Evolutionary conservation across 495 filamentous ascomycete species (phyloP), one percentile per base, ranked within the genome.

Genomic region (Achaetomiella virescens): DNA sequence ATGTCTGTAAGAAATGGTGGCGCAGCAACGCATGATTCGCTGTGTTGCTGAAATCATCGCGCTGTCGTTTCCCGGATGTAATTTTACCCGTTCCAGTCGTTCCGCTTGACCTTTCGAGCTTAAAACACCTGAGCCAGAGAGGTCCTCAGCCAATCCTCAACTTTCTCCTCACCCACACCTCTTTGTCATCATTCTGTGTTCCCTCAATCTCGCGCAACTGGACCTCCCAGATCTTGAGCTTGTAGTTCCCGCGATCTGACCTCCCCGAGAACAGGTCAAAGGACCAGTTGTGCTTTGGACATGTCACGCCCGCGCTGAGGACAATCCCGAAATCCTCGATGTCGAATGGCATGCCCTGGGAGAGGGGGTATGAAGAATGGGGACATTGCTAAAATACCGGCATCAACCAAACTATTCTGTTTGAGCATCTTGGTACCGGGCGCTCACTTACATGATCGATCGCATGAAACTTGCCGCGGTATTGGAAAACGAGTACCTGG

Each of bases 251-350:
- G 1, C 79, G 75, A 53, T 84, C 81, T 5, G 71, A 71, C 54
- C 67, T 66, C 3, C 81, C 81, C 0, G 81, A 75, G 52, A 78
- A 77, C 22, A 84, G 58, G 61, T 84, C 81, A 64, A 84, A 84
- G 0, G 80, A 81, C 81, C 81, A 84, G 36, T 69, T 74, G 57
- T 84, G 81, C 59, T 84, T 83, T 1, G 81, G 80, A 60, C 81
- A 84, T 7, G 76, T 79, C 15, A 84, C 66, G 0, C 81, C 81
- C 2, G 76, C 69, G 54, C 74, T 77, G 44, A 77, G 54, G 12
- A 67, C 66, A 24, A 77, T 60, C 11, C 81, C 81, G 54, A 84
- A 84, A 59, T 84, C 81, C 55, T 84, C 82, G 57, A 84, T 84
- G 33, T 84, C 82, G 53, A 84, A 84, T 3, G 82, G 70, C 15